Evolutionary conservation across 2,329 filamentous ascomycete species (phyloP), one percentile per base, ranked within the genome.

Genomic region (Samsoniella hepiali): DNA sequence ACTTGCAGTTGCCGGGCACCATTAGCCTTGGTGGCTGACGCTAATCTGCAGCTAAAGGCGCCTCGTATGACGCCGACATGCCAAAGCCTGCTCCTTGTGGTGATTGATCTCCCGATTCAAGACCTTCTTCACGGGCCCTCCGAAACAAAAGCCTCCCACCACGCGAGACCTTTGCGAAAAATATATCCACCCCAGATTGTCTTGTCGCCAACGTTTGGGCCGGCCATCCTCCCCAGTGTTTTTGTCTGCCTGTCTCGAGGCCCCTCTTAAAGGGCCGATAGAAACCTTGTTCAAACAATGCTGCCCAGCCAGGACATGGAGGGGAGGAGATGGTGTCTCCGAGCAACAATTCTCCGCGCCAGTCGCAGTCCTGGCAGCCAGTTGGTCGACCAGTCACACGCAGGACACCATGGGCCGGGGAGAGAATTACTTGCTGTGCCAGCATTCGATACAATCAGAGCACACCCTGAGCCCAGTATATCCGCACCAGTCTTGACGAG

Each of bases 1-100:
- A 27, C 27, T 31, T 50, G 29, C 47, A 32, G 3, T 29, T 27
- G n/a, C 9, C 29, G 9, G 27, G 36, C 9, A 55, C 3, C 22
- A 31, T 36, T 13, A 32, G 10, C 7, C 9, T 36, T 58, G 58
- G 58, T 44, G 58, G 47, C 58, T n/a, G 7, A 29, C 57, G 34
- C 58, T 47, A 61, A 61, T 54, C 58, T 50, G 38, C 49, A n/a
- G 17, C 58, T 34, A 60, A 53, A 22, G 36, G 11, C 47, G 47
- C 45, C 58, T 29, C 58, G 32, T 8, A 31, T 17, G 58, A 27
- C 56, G 10, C 13, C 54, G 9, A 40, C 38, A 40, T 3, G 15
- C 3, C 10, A 40, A 56, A 27, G 27, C 17, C 8, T 5, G 31
- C 7, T 34, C 44, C n/a, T 17, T 40, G 22, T 17, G 44, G 38